A percentile compares a stretch with the other conserved stretches of the same genome.
Evolutionary conservation across 345 rosid species (phyloP).

Genomic region (Rhodamnia argentea): DNA sequence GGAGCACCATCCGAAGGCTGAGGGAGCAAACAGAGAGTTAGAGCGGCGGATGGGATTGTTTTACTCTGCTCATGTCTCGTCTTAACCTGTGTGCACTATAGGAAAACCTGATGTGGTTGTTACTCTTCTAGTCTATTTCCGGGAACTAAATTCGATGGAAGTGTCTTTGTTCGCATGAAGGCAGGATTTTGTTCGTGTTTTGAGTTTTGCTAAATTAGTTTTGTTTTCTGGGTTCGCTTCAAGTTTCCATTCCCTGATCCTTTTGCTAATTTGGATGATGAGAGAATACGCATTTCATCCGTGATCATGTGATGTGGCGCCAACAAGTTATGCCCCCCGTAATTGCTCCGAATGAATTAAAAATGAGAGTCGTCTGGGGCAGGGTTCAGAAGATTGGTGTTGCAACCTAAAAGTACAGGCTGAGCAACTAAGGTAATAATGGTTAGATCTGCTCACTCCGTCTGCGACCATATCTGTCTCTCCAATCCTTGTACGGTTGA

Average conservation of each 20-base stretch:
- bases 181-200: not conserved
- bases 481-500: not conserved
- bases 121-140: not conserved
- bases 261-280: not conserved
- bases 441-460: not conserved
- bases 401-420: not conserved
- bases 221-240: not conserved
- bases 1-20: conserved; percentile 12
- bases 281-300: not conserved
- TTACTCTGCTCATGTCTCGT: not conserved
- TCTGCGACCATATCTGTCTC: not conserved
- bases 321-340: not conserved
- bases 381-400: not conserved
- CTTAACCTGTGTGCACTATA: not conserved
- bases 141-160: not conserved
- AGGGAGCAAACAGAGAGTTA: conserved; percentile 11
- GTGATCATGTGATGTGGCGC: not conserved
- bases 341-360: not conserved
- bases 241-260: not conserved
- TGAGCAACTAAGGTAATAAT: not conserved
- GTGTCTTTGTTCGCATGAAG: not conserved
- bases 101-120: not conserved
- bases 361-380: not conserved
- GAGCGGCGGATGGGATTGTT: not conserved
- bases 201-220: not conserved